These are phyloP conservation scores for Tylopilus subfusipes DNA, from an alignment of 768 basidiomycete genomes.

Conservation along the genomic window DNA sequence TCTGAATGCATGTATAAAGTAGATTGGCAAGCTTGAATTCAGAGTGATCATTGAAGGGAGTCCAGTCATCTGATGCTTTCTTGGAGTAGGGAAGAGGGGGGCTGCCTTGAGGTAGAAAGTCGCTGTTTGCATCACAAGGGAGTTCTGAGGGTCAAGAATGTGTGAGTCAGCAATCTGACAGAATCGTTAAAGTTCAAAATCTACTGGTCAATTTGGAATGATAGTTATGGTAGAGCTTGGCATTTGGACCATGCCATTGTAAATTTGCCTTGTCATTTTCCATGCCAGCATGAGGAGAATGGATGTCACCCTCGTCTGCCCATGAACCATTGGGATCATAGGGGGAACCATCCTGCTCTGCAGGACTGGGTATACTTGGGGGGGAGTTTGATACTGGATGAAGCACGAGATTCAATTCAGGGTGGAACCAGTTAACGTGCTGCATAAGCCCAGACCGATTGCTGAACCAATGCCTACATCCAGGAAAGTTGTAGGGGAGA, in stretches of 20 bases:
- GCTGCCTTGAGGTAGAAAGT: neutral
- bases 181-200: neutral
- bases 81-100: neutral
- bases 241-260: neutral
- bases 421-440: neutral
- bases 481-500: neutral
- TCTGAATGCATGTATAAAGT: neutral
- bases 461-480: neutral
- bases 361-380: too few relatives aligned
- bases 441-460: neutral
- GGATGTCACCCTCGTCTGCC: too few relatives aligned
- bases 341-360: too few relatives aligned
- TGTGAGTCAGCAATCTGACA: too few relatives aligned
- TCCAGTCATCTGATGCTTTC: neutral
- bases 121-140: neutral
- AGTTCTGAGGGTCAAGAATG: neutral
- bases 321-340: too few relatives aligned
- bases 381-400: too few relatives aligned
- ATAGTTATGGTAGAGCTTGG: conserved; percentile 7
- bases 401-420: neutral
- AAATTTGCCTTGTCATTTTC: neutral
- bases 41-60: neutral
- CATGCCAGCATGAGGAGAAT: neutral
- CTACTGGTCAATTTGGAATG: neutral
- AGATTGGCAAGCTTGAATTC: neutral